A percentile compares a stretch with the other conserved stretches of the same genome.
These are phyloP conservation scores for Cercophora scortea DNA, from an alignment of 495 filamentous ascomycete genomes.

Conservation along the genomic window DNA sequence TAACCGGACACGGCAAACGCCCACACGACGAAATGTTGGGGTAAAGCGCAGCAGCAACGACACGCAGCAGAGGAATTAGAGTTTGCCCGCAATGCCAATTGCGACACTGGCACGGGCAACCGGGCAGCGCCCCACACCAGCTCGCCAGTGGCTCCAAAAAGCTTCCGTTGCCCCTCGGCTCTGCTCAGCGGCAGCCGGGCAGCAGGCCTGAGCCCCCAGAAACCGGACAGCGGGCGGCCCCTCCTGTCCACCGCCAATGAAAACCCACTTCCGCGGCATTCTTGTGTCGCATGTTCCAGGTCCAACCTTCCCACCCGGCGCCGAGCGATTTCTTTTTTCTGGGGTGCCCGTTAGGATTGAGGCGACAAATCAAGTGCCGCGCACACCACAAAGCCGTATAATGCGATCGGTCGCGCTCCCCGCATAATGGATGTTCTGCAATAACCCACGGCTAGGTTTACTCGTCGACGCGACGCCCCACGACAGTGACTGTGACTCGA, in stretches of 20 bases:
- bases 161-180: background rate
- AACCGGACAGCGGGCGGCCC: background rate
- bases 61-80: background rate
- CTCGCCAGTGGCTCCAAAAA: background rate
- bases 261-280: background rate
- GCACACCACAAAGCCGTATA: background rate
- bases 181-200: background rate
- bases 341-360: no score
- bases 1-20: background rate
- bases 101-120: background rate
- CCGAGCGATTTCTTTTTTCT: constrained; percentile 8
- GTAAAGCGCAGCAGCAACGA: no score
- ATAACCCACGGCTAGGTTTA: background rate
- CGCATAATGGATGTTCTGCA: background rate
- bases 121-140: no score
- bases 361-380: background rate
- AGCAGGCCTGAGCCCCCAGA: no score
- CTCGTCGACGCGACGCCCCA: constrained; percentile 3
- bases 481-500: background rate
- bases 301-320: background rate
- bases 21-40: background rate
- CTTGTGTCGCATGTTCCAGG: background rate
- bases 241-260: background rate
- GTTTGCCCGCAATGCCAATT: background rate
- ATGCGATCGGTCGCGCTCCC: constrained; percentile 6